Conservation (phyloP, 2,329 filamentous ascomycete species). For the Fusarium sp. region DNA sequence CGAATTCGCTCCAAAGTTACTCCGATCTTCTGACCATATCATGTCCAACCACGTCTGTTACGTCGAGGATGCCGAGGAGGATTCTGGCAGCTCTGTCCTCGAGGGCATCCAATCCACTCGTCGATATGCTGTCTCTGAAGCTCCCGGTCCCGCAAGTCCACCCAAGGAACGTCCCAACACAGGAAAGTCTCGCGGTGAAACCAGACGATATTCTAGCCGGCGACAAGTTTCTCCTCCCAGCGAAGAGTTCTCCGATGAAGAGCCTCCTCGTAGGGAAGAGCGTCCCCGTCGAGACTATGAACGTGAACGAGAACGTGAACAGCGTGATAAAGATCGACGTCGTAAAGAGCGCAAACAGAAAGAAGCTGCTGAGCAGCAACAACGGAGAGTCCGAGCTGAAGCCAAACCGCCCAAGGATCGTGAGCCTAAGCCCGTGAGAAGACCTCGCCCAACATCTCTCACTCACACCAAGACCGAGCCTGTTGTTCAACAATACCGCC, state of each 20-base stretch:
- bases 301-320: conserved; percentile 39
- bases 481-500: conserved; percentile 49
- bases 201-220: conserved; percentile 47
- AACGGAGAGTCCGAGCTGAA: conserved; percentile 43
- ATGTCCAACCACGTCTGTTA: conserved; percentile 62
- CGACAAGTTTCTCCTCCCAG: conserved; percentile 54
- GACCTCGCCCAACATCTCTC: conserved; percentile 47
- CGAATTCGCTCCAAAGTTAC: conserved; percentile 40
- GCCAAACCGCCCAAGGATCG: conserved; percentile 45
- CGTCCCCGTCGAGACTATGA: conserved; percentile 45
- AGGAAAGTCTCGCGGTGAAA: conserved; percentile 61
- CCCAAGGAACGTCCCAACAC: conserved; percentile 65
- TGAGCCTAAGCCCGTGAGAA: conserved; percentile 47
- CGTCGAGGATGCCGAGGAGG: conserved; percentile 67
- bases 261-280: conserved; percentile 55
- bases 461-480: conserved; percentile 52
- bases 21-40: conserved; percentile 42
- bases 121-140: conserved; percentile 62
- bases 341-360: conserved; percentile 45
- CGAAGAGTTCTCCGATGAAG: conserved; percentile 56
- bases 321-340: conserved; percentile 49
- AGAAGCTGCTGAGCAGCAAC: conserved; percentile 43
- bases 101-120: conserved; percentile 56
- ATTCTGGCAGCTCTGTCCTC: conserved; percentile 58
- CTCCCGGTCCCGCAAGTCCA: conserved; percentile 57